These are phyloP conservation scores for Penicillium riverlandense DNA, from an alignment of 495 filamentous ascomycete species.

Conservation along the genomic window DNA sequence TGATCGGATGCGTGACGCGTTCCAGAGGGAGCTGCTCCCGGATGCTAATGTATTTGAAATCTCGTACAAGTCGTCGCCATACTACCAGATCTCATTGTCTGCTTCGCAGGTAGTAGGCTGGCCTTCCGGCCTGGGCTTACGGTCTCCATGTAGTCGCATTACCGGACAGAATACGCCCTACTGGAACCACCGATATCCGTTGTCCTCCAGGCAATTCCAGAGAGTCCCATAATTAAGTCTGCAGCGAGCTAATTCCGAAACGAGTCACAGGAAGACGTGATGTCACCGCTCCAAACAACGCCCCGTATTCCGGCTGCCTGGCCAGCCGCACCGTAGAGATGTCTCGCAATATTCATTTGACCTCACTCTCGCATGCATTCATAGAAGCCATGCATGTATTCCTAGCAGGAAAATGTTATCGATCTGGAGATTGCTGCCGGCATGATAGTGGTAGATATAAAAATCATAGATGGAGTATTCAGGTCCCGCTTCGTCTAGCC, in stretches of 20 bases:
- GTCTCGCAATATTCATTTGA: constrained; percentile 46
- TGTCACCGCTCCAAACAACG: constrained; percentile 53
- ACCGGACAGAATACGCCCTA: constrained; percentile 54
- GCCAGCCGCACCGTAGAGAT: constrained; percentile 54
- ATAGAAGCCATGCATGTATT: constrained; percentile 50
- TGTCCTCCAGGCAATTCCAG: constrained; percentile 53
- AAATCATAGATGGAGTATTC: constrained; percentile 54
- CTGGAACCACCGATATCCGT: constrained; percentile 56
- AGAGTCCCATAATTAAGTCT: constrained; percentile 50
- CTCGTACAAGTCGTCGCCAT: constrained; percentile 46
- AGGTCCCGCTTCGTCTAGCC: constrained; percentile 56
- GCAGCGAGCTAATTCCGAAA: constrained; percentile 50
- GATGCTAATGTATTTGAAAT: constrained; percentile 48
- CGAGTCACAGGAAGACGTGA: constrained; percentile 49
- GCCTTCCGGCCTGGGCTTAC: constrained; percentile 39
- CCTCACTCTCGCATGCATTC: constrained; percentile 43
- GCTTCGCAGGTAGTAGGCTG: constrained; percentile 35
- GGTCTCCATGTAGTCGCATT: constrained; percentile 52
- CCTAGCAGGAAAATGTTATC: constrained; percentile 54
- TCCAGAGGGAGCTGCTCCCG: constrained; percentile 44
- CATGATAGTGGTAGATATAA: constrained; percentile 50
- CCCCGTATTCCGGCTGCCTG: constrained; percentile 51
- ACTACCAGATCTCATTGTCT: constrained; percentile 53
- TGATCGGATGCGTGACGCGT: background rate
- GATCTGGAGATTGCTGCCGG: constrained; percentile 42